Conservation (phyloP, 768 basidiomycete species). For the Mycena indigotica region DNA sequence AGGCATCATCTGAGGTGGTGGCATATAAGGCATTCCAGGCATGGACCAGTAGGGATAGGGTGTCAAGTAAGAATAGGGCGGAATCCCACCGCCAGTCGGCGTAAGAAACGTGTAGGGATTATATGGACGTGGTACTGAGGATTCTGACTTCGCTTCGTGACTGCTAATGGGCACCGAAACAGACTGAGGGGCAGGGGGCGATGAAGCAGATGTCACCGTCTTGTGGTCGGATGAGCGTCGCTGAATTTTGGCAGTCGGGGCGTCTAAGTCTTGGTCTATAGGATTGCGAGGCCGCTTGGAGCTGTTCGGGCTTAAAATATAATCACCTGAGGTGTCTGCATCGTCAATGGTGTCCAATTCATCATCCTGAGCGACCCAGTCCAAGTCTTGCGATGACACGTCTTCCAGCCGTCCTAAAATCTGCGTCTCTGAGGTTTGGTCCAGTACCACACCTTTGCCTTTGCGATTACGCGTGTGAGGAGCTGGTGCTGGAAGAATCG, state of each 20-base stretch:
- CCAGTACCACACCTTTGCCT: neutral
- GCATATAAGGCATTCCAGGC: slow-evolving; percentile 12
- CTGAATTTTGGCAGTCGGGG: slow-evolving; percentile 15
- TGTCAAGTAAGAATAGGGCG: neutral
- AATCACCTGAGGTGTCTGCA: slow-evolving; percentile 20
- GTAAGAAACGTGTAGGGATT: slow-evolving; percentile 10
- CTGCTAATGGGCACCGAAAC: slow-evolving; percentile 10
- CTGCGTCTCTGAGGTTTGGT: neutral
- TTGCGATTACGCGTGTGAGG: neutral
- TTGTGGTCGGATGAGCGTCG: slow-evolving; percentile 16
- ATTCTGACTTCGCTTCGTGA: slow-evolving; percentile 3
- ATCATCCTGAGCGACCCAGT: slow-evolving; percentile 17
- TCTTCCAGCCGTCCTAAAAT: neutral
- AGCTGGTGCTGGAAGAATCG: neutral
- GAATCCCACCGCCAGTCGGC: neutral
- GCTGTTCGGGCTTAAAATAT: slow-evolving; percentile 6
- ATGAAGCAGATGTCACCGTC: neutral
- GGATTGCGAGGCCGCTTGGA: slow-evolving; percentile 11
- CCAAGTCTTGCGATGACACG: no score
- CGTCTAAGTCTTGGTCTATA: slow-evolving; percentile 11
- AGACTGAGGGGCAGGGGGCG: slow-evolving; percentile 22
- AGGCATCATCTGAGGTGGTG: slow-evolving; percentile 8
- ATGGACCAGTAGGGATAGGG: slow-evolving; percentile 9
- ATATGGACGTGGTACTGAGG: slow-evolving; percentile 11
- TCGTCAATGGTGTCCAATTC: slow-evolving; percentile 15